phyloP scores from a whole-genome alignment of 2,329 filamentous ascomycete species.

The Bipolaris victoriae region DNA sequence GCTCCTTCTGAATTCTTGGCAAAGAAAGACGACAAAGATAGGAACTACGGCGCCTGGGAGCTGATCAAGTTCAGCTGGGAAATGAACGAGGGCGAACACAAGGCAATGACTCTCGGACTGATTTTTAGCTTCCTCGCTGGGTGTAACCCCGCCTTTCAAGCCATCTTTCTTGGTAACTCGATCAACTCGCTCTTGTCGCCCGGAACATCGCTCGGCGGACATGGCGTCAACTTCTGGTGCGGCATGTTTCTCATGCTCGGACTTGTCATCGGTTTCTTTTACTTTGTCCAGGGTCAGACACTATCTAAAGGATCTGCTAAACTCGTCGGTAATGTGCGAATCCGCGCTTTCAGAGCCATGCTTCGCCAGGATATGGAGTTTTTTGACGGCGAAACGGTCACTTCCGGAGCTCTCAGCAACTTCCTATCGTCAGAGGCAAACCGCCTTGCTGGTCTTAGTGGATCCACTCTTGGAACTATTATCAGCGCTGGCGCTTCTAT shows the following conservation, averaged over 20 bases:
- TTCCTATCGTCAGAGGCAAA: constrained; percentile 76
- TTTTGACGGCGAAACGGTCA: constrained; percentile 90
- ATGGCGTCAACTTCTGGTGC: constrained; percentile 68
- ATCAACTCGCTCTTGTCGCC: constrained; percentile 72
- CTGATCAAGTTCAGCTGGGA: constrained; percentile 41
- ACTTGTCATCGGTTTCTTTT: constrained; percentile 32
- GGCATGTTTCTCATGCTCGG: constrained; percentile 48
- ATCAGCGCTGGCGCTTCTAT: constrained; percentile 81
- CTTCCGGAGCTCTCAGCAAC: constrained; percentile 81
- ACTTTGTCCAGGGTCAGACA: constrained; percentile 39
- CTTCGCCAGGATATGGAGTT: constrained; percentile 84
- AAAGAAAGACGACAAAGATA: constrained; percentile 33
- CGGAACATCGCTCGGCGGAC: constrained; percentile 60
- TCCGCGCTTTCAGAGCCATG: constrained; percentile 83
- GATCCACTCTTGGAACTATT: constrained; percentile 85
- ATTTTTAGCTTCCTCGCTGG: constrained; percentile 46
- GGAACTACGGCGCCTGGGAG: constrained; percentile 52
- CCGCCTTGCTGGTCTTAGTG: constrained; percentile 86
- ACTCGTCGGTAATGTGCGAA: constrained; percentile 81
- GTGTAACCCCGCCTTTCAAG: constrained; percentile 58
- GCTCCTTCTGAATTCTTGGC: constrained; percentile 69
- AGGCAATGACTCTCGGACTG: constrained; percentile 52
- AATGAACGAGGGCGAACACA: constrained; percentile 44
- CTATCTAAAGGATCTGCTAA: constrained; percentile 66
- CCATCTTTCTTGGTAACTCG: constrained; percentile 80